Base-by-base conservation (phyloP, 2,329 filamentous ascomycete species). In the Fusarium gaditjirri region DNA sequence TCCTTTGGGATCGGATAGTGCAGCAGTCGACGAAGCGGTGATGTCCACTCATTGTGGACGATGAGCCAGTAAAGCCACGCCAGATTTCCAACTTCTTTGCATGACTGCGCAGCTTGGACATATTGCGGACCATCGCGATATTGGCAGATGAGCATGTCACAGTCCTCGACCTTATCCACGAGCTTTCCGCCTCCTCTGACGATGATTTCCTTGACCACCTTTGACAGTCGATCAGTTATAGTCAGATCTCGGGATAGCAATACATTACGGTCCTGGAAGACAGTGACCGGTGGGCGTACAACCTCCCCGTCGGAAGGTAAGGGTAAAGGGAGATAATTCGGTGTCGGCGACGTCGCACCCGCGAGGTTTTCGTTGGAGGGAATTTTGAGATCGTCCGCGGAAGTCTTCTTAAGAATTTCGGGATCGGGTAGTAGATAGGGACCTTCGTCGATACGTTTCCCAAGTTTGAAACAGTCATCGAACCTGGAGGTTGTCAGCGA, bases 61-160 rank as follows among this genome's bases (percentile, higher is more conserved):
- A 98, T 97, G 59, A 99, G 86, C 80, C 95, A 91, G 80, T 96
- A 98, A 17, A 99, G 86, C 96, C 96, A 99, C 2, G 94, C 91
- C 27, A 99, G 84, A 78, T 97, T 99, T 21, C 95, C 96, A 17
- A 99, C 93, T 44, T 95, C 91, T 76, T 95, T 97, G 61, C 90
- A 90, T 17, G 87, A 85, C 75, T 92, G 91, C 1, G 94, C 92
- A 8, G 96, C 95, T 44, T 86, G 85, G 31, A 93, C 80, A 78
- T 97, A 99, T 58, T 96, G 88, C 13, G 87, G 81, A 0, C 95
- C 95, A 33, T 95, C 92, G 42, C 96, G 92, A 79, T 92, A 98
- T 58, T 94, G 92, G 79, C 95, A 97, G 53, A 99, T 88, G 76
- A 94, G 94, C 80, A 94, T 94, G 79, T 97, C 90, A 56, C 94